phyloP scores from a whole-genome alignment of 345 rosid genomes.

The Reutealis trisperma region DNA sequence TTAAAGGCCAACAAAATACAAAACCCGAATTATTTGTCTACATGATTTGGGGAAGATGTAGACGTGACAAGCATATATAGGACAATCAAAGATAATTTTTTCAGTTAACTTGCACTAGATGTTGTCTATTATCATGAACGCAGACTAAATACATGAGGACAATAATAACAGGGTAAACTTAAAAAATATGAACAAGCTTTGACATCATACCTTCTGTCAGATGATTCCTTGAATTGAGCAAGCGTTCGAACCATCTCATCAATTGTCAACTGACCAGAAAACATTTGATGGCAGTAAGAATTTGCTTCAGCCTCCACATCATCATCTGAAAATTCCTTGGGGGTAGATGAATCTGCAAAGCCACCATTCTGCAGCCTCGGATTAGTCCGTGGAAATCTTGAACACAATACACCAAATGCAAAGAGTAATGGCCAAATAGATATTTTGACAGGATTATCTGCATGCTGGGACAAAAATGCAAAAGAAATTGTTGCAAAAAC shows the following conservation, averaged over 20 bases:
- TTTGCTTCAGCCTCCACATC: conserved; percentile 95
- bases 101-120: not conserved
- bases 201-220: conserved; percentile 56
- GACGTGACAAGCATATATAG: not conserved
- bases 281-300: conserved; percentile 92
- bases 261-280: conserved; percentile 76
- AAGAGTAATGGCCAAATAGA: too few relatives aligned
- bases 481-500: too few relatives aligned
- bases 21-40: not conserved
- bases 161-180: not conserved
- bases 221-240: conserved; percentile 83
- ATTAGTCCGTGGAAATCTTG: conserved; percentile 44
- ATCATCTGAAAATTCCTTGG: conserved; percentile 59
- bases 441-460: too few relatives aligned
- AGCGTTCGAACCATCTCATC: conserved; percentile 97
- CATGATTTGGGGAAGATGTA: not conserved
- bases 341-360: conserved; percentile 57
- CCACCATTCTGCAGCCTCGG: conserved; percentile 72
- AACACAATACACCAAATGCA: conserved; percentile 29
- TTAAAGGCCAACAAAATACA: not conserved
- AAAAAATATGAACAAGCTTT: not conserved
- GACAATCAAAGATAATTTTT: not conserved
- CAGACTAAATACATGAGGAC: not conserved
- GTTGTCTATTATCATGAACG: too few relatives aligned
- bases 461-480: too few relatives aligned